Conservation (phyloP, 2,329 filamentous ascomycete genomes). For the Fusarium lyarnte region DNA sequence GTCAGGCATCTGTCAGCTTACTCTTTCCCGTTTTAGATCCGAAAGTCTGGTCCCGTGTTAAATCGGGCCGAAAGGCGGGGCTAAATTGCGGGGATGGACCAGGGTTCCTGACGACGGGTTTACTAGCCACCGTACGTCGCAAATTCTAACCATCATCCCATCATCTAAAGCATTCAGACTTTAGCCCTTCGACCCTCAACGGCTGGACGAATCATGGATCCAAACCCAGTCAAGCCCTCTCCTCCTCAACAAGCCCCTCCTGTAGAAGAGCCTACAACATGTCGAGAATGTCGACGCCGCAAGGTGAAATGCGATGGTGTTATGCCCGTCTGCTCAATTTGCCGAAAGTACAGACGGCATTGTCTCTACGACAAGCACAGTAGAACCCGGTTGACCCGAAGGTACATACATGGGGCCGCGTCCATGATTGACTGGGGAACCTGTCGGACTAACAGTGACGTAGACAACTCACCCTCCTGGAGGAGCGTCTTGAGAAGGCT, state of each 20-base stretch:
- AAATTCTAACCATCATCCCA: conserved; percentile 14
- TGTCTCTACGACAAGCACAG: conserved; percentile 32
- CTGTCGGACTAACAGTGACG: not conserved
- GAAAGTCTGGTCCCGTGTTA: conserved; percentile 11
- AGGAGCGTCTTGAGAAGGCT: conserved; percentile 34
- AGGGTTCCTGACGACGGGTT: not conserved
- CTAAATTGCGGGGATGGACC: conserved; percentile 21
- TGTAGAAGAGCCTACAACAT: conserved; percentile 21
- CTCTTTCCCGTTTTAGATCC: not conserved
- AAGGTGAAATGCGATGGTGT: conserved; percentile 32
- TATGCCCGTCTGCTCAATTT: conserved; percentile 29
- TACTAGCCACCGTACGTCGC: conserved; percentile 1
- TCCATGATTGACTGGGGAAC: not conserved
- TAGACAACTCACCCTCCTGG: conserved; percentile 33
- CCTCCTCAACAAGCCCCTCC: conserved; percentile 1
- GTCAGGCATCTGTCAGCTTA: not conserved
- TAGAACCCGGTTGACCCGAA: conserved; percentile 25
- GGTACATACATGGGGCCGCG: not conserved
- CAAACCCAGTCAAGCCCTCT: not conserved
- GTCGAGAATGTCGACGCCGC: conserved; percentile 30
- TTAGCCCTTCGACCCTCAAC: not conserved
- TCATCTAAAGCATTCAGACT: not conserved
- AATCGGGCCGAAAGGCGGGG: conserved; percentile 18
- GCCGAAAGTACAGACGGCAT: conserved; percentile 26
- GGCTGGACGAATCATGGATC: conserved; percentile 2